Conservation (phyloP, 495 filamentous ascomycete species). For the Penicillium soppii region DNA sequence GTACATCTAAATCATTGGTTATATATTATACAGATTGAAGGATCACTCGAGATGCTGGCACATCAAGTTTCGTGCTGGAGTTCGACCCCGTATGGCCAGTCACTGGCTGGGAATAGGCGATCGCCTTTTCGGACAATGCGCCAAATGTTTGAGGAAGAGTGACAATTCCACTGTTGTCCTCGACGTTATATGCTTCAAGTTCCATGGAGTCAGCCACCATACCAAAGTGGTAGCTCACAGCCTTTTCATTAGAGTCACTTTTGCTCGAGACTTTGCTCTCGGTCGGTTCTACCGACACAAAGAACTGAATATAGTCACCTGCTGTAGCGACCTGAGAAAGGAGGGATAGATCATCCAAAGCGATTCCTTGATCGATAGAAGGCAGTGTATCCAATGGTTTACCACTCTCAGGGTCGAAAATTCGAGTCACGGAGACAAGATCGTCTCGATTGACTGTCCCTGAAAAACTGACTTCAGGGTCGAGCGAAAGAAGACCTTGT, state of each 20-base stretch:
- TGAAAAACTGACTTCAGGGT: constrained; percentile 59
- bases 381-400: constrained; percentile 12
- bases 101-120: constrained; percentile 40
- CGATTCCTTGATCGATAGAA: constrained; percentile 21
- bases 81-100: constrained; percentile 8
- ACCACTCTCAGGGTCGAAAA: constrained; percentile 23
- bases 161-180: constrained; percentile 20
- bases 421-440: constrained; percentile 14
- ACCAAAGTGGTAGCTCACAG: constrained; percentile 33
- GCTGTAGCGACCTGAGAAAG: constrained; percentile 47
- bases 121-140: constrained; percentile 50
- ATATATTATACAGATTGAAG: constrained; percentile 16
- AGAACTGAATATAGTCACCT: constrained; percentile 52
- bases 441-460: constrained; percentile 10
- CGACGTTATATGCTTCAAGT: constrained; percentile 2
- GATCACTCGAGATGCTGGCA: constrained; percentile 37
- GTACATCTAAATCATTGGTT: background rate
- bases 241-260: background rate
- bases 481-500: constrained; percentile 77
- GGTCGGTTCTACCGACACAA: constrained; percentile 34
- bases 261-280: background rate
- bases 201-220: constrained; percentile 29
- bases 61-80: constrained; percentile 40
- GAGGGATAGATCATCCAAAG: constrained; percentile 35
- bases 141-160: constrained; percentile 42